phyloP scores from a whole-genome alignment of 768 basidiomycete genomes.

The Leccinum truebloodii region DNA sequence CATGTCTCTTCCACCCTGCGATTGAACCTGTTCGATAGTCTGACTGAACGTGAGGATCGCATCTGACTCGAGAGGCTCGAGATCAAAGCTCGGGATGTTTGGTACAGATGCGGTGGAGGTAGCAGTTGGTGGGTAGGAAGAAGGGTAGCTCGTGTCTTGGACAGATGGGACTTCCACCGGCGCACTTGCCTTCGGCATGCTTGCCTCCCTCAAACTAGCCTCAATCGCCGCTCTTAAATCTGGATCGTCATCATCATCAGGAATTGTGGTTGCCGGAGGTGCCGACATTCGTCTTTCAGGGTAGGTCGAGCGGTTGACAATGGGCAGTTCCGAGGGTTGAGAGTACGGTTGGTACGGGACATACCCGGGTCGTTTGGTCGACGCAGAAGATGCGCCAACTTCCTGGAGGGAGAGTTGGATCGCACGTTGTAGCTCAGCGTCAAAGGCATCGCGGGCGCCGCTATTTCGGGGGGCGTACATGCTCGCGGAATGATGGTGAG shows the following conservation, averaged over 20 bases:
- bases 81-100: constrained; percentile 73
- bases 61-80: constrained; percentile 80
- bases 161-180: constrained; percentile 62
- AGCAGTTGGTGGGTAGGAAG: constrained; percentile 45
- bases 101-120: constrained; percentile 42
- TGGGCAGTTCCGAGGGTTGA: constrained; percentile 67
- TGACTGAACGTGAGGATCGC: constrained; percentile 90
- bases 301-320: constrained; percentile 55
- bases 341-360: constrained; percentile 51
- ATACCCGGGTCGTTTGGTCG: constrained; percentile 61
- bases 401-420: constrained; percentile 91
- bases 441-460: constrained; percentile 62
- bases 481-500: constrained; percentile 56
- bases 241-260: constrained; percentile 83
- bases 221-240: constrained; percentile 94
- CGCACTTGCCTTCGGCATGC: constrained; percentile 75
- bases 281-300: constrained; percentile 30
- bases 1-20: constrained; percentile 76
- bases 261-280: constrained; percentile 27
- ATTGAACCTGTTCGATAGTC: constrained; percentile 80
- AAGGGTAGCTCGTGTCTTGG: constrained; percentile 49
- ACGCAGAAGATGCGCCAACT: constrained; percentile 47
- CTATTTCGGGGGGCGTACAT: constrained; percentile 55
- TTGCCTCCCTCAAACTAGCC: constrained; percentile 86
- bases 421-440: constrained; percentile 90